Percentiles rank a stretch among this genome's conserved stretches.
Conservation (phyloP, 139 green algal species). For the Chlorella vulgaris region DNA sequence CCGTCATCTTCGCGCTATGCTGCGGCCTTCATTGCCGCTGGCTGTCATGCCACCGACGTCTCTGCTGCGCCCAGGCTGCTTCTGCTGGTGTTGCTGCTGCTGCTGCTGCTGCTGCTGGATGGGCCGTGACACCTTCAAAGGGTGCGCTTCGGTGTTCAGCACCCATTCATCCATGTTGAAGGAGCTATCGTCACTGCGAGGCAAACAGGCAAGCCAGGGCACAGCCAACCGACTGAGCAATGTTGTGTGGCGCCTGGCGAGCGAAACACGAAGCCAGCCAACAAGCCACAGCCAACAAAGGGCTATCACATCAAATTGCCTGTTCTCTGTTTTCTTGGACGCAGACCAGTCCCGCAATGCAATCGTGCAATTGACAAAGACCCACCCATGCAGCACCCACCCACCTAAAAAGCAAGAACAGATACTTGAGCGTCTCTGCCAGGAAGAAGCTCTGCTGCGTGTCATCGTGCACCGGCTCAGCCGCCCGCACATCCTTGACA, state of each 20-base stretch:
- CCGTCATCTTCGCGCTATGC: background rate
- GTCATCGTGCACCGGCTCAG: constrained; percentile 59
- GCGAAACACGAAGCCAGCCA: too few species aligned
- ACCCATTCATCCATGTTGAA: constrained; percentile 78
- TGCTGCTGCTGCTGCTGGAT: background rate
- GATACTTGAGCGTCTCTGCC: constrained; percentile 87
- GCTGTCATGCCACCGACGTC: constrained; percentile 11
- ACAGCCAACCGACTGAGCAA: background rate
- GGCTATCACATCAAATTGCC: too few species aligned
- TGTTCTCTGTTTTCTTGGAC: too few species aligned
- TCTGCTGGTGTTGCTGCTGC: background rate
- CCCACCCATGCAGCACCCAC: too few species aligned
- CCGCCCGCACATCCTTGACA: constrained; percentile 61
- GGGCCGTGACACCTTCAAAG: constrained; percentile 41
- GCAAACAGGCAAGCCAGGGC: background rate
- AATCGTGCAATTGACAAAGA: too few species aligned
- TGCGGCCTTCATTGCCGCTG: background rate
- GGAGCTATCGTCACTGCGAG: constrained; percentile 36
- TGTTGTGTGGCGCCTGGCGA: too few species aligned
- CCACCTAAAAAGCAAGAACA: constrained; percentile 77
- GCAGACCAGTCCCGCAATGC: too few species aligned
- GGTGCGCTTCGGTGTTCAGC: constrained; percentile 88
- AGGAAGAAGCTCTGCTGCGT: constrained; percentile 80
- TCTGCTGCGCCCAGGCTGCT: background rate
- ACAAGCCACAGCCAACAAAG: too few species aligned